These are phyloP conservation scores for Colletotrichum somersetense DNA, from an alignment of 2,329 filamentous ascomycete genomes.

Conservation along the genomic window DNA sequence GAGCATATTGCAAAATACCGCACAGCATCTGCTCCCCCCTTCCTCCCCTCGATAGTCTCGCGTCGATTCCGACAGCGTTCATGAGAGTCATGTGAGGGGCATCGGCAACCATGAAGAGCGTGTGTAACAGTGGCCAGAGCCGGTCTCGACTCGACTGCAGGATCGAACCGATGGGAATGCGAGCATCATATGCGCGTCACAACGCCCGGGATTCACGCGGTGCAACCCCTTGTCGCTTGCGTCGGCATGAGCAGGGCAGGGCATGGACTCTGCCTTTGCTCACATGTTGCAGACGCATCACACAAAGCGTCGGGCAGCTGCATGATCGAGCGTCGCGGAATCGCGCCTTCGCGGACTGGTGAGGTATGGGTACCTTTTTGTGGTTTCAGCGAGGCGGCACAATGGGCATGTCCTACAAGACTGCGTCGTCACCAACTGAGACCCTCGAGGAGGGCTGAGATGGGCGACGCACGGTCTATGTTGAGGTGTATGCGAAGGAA, in stretches of 20 bases:
- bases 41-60: background rate
- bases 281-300: background rate
- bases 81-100: background rate
- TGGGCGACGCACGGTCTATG: slow-evolving; percentile 5
- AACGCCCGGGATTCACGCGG: slow-evolving; percentile 8
- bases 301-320: slow-evolving; percentile 18
- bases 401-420: background rate
- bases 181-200: background rate
- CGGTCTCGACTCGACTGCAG: slow-evolving; percentile 19
- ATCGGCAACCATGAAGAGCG: background rate
- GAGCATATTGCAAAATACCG: background rate
- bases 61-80: background rate
- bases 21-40: background rate
- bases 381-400: slow-evolving; percentile 17
- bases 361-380: background rate
- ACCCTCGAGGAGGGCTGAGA: background rate
- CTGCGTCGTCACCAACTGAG: slow-evolving; percentile 22
- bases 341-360: slow-evolving; percentile 9
- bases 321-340: slow-evolving; percentile 35
- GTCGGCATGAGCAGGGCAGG: slow-evolving; percentile 9
- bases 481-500: background rate
- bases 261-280: background rate
- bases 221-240: slow-evolving; percentile 22
- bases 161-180: background rate
- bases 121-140: slow-evolving; percentile 9